Evolutionary conservation across 306 rosid species (phyloP), one percentile per base, ranked within the genome.

Genomic region (Casuarina equisetifolia): DNA sequence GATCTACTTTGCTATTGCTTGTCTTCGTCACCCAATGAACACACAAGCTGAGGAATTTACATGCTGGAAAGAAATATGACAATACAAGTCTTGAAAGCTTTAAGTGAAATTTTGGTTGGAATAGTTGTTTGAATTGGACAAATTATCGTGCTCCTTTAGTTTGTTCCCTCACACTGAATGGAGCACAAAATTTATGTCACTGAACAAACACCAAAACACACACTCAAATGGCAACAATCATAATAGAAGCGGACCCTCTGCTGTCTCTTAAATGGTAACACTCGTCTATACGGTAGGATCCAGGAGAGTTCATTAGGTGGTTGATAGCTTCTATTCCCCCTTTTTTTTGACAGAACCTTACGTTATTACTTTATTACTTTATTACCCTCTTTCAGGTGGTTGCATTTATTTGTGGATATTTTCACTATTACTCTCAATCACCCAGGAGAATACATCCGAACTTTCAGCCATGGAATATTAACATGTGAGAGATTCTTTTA

Each of bases 351-450:
- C 25, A 3, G 42, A 3, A n/a, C 3, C 5, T 40, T 16, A 67
- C 25, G 4, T 62, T 12, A 57, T 76, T 72, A 45, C 78, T 69
- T 62, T 12, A 57, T 76, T 72, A 45, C 78, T 69, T 72, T 72
- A 38, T 36, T n/a, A 20, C 1, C 8, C 19, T 48, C 49, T 73
- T 3, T 51, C 89, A 96, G 99, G 88, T 91, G 86, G 94, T 96
- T 87, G 91, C 98, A 71, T 92, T 96, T 86, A 81, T 92, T 58
- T 96, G 98, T 48, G 99, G 99, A 85, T 92, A 90, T 82, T 81
- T 86, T 82, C 99, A 96, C 84, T 91, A 86, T 78, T 79, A 70
- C 76, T 80, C 90, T 81, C 96, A 83, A 74, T 88, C 74, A 15
- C 70, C 96, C 38, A 85, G 86, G 79, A 87, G 87, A 78, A 90